Percentiles rank a stretch among this genome's conserved stretches.
Conservation (phyloP, 2,329 filamentous ascomycete species). For the Penicillium sp. region DNA sequence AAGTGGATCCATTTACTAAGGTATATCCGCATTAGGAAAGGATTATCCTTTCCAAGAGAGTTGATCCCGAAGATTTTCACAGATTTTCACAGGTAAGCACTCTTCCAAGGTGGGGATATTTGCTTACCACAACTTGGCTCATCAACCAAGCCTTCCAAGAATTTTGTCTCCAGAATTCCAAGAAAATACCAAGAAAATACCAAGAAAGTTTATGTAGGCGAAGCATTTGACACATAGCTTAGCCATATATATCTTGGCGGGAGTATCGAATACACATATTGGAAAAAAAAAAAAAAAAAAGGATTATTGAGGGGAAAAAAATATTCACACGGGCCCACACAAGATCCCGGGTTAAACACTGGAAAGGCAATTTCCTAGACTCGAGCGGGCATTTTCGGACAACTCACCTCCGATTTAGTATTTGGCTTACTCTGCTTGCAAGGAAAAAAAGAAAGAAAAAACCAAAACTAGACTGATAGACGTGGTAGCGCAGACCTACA, state of each 20-base stretch:
- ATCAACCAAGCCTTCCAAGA: not conserved
- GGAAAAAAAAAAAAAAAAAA: not conserved
- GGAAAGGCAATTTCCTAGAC: not conserved
- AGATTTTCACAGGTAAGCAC: not conserved
- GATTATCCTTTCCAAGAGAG: not conserved
- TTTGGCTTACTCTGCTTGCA: not conserved
- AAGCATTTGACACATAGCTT: not conserved
- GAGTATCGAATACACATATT: not conserved
- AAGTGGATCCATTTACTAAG: not conserved
- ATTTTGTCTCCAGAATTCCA: not conserved
- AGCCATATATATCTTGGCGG: not conserved
- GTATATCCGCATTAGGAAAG: not conserved
- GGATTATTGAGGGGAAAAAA: too few species aligned
- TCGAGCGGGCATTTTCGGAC: slow-evolving; percentile 2
- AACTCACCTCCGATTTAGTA: not conserved
- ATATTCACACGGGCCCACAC: not conserved
- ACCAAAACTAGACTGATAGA: not conserved
- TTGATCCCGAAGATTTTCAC: not conserved
- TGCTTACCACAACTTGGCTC: slow-evolving; percentile 1
- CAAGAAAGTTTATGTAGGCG: not conserved
- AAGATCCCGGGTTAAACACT: not conserved
- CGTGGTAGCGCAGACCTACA: not conserved
- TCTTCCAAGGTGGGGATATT: not conserved
- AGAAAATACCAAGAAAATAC: not conserved
- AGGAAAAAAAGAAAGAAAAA: not conserved